A percentile compares a stretch with the other conserved stretches of the same genome.
Evolutionary conservation across 768 basidiomycete genomes (phyloP).

Genomic region (Suillus fuscotomentosus): DNA sequence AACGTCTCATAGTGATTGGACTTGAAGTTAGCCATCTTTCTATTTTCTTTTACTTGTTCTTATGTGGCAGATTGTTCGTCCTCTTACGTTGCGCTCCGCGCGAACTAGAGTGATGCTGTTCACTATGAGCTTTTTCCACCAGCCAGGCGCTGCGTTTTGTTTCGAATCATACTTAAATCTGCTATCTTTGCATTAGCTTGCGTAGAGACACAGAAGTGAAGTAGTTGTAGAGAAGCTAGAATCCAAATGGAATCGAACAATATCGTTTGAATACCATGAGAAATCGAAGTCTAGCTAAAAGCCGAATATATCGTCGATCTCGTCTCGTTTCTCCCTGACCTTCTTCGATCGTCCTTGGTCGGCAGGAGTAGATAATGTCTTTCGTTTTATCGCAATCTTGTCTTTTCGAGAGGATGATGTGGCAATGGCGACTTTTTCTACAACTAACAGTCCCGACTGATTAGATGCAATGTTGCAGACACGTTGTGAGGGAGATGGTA

Average conservation of each 20-base stretch:
- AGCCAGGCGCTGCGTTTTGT: not conserved
- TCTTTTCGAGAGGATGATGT: not conserved
- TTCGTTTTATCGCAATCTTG: not conserved
- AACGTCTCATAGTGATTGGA: constrained; percentile 9
- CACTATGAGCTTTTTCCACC: not conserved
- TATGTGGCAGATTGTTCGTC: not conserved
- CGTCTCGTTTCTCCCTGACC: constrained; percentile 44
- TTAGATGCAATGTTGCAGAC: not conserved
- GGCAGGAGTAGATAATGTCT: not conserved
- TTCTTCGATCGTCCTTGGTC: constrained; percentile 22
- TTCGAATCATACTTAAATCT: not conserved
- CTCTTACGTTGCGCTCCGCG: not conserved
- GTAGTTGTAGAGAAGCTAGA: not conserved
- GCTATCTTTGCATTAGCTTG: not conserved
- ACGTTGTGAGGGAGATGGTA: not conserved
- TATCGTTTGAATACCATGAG: not conserved
- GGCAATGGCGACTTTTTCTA: not conserved
- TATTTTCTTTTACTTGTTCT: not conserved
- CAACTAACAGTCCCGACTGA: not conserved
- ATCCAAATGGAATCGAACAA: not conserved
- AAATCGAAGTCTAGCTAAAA: constrained; percentile 18
- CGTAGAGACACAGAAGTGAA: not conserved
- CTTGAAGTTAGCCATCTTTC: not conserved
- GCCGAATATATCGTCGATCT: constrained; percentile 72
- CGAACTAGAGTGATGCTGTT: not conserved